Conservation (phyloP, 371 early-diverging fungal species). For the Phascolomyces articulosus region DNA sequence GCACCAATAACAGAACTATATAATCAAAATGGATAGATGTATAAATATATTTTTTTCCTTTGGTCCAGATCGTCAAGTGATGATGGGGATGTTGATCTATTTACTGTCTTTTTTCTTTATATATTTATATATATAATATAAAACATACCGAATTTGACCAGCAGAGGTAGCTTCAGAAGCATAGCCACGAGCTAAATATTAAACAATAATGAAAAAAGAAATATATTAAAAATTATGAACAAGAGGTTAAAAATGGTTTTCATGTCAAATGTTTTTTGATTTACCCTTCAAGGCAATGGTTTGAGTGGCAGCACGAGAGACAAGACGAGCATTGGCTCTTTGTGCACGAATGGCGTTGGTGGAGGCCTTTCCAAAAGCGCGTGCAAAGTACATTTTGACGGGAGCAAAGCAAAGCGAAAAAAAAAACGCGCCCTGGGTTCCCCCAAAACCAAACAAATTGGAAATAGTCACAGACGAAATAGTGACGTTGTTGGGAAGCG, state of each 20-base stretch:
- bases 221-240: neutral
- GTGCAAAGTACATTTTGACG: conserved; percentile 27
- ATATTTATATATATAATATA: neutral
- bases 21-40: neutral
- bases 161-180: conserved; percentile 36
- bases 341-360: conserved; percentile 32
- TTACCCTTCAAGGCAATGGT: conserved; percentile 29
- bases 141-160: conserved; percentile 57
- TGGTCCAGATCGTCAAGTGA: too few species aligned
- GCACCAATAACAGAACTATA: conserved; percentile 82
- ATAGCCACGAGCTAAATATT: conserved; percentile 37
- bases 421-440: conserved; percentile 1
- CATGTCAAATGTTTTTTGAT: too few species aligned
- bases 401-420: conserved; percentile 10
- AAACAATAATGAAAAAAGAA: neutral
- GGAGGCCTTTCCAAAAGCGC: conserved; percentile 38
- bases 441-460: neutral
- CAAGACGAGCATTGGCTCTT: conserved; percentile 27
- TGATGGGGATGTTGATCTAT: neutral
- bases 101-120: neutral
- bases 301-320: conserved; percentile 23
- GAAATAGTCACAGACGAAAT: neutral
- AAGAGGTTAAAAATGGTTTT: too few species aligned
- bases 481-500: neutral
- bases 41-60: too few species aligned